Evolutionary conservation across 208 protist species (phyloP).

Genomic region (Pavlovales sp.): DNA sequence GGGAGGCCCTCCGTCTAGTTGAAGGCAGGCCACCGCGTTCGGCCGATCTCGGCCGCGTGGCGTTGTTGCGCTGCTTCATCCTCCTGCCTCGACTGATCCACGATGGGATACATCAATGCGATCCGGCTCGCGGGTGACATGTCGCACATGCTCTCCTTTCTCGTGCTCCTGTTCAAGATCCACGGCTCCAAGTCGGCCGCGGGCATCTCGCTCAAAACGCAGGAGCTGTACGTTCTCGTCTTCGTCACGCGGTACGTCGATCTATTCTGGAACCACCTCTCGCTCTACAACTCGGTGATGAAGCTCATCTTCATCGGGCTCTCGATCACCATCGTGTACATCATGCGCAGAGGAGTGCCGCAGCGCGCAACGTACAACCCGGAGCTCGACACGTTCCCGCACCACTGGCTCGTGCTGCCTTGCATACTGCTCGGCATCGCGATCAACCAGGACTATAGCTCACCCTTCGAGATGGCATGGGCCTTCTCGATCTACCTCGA

Average conservation of each 20-base stretch:
- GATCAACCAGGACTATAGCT: constrained; percentile 3
- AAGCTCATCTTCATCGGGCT: constrained; percentile 70
- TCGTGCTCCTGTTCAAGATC: constrained; percentile 67
- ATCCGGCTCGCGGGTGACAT: constrained; percentile 74
- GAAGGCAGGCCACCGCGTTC: too few relatives aligned
- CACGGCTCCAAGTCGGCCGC: constrained; percentile 51
- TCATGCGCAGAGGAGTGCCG: constrained; percentile 57
- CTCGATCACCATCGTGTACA: constrained; percentile 65
- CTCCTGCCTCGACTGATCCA: too few relatives aligned
- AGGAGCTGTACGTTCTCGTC: constrained; percentile 66
- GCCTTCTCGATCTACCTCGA: constrained; percentile 77
- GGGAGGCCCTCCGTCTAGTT: too few relatives aligned
- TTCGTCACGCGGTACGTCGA: constrained; percentile 67
- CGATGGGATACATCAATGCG: constrained; percentile 69
- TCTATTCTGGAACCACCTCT: constrained; percentile 63
- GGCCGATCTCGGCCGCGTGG: too few relatives aligned
- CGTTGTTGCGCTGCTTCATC: too few relatives aligned
- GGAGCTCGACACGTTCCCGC: constrained; percentile 21
- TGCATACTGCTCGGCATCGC: constrained; percentile 18
- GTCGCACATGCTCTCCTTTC: constrained; percentile 63
- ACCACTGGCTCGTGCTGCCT: background rate
- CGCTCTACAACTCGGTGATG: constrained; percentile 68
- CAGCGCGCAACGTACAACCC: constrained; percentile 26
- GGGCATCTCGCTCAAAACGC: constrained; percentile 56
- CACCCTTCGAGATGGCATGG: constrained; percentile 65